phyloP scores from a whole-genome alignment of 2,329 filamentous ascomycete genomes.

The Trichocomaceae sp. region DNA sequence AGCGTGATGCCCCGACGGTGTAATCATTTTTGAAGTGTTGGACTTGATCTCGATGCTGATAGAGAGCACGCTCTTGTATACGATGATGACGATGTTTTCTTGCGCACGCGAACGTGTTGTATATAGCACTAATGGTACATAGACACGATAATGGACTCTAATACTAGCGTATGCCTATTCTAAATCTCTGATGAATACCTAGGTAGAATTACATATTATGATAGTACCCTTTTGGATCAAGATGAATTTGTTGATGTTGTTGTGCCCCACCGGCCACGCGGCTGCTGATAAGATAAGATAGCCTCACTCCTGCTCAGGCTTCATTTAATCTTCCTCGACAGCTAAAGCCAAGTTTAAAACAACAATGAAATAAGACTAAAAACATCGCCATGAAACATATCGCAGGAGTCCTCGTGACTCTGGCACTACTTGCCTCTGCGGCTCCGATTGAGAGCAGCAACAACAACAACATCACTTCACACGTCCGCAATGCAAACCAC shows the following conservation, averaged over 20 bases:
- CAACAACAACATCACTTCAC: conserved; percentile 27
- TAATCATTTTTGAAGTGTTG: background rate
- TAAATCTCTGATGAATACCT: too few species aligned
- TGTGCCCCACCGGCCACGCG: conserved; percentile 5
- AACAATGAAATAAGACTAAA: too few species aligned
- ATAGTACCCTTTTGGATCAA: too few species aligned
- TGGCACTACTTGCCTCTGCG: background rate
- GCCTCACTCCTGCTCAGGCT: background rate
- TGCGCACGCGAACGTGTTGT: background rate
- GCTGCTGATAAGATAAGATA: background rate
- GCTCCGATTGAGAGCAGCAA: background rate
- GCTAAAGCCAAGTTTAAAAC: too few species aligned
- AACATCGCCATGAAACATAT: background rate
- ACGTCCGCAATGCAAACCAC: conserved; percentile 48
- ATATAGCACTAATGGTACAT: background rate
- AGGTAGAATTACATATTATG: too few species aligned
- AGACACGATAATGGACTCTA: background rate
- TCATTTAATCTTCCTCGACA: background rate
- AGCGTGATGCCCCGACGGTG: background rate
- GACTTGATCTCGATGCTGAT: background rate
- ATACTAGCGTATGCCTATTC: too few species aligned
- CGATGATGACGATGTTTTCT: conserved; percentile 1
- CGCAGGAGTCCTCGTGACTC: background rate
- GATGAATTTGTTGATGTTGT: background rate
- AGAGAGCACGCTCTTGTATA: background rate